Evolutionary conservation across 169 alveolate genomes (phyloP).

Genomic region (Ichthyophthirius multifiliis): DNA sequence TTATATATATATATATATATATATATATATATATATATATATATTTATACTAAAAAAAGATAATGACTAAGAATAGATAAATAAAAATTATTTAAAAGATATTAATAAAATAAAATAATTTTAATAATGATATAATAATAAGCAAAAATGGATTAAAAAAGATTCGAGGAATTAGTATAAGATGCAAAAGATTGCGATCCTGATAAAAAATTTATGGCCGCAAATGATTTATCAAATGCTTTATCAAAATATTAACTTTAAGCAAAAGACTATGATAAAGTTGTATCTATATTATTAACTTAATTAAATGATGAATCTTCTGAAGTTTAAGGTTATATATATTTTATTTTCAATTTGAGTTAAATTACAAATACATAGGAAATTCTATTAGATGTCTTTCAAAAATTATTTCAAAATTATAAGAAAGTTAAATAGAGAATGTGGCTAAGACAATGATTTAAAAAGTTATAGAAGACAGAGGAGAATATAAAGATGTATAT

Average conservation of each 20-base stretch:
- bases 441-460: constrained; percentile 62
- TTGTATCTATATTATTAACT: constrained; percentile 62
- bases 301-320: constrained; percentile 71
- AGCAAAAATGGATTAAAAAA: constrained; percentile 3
- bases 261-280: constrained; percentile 40
- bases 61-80: no score
- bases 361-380: not conserved
- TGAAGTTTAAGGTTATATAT: constrained; percentile 65
- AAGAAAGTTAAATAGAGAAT: constrained; percentile 70
- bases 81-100: no score
- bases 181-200: constrained; percentile 76
- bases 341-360: not conserved
- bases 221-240: constrained; percentile 71
- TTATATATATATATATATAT: no score
- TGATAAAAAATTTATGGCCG: constrained; percentile 86
- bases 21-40: no score
- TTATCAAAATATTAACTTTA: constrained; percentile 42
- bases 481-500: constrained; percentile 78
- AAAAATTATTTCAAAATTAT: constrained; percentile 64
- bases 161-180: constrained; percentile 47
- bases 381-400: constrained; percentile 73
- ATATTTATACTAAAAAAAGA: no score
- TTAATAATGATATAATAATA: no score
- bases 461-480: constrained; percentile 62
- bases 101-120: no score